Evolutionary conservation across 768 basidiomycete genomes (phyloP).

Genomic region (Cystofilobasidium bisporidii): DNA sequence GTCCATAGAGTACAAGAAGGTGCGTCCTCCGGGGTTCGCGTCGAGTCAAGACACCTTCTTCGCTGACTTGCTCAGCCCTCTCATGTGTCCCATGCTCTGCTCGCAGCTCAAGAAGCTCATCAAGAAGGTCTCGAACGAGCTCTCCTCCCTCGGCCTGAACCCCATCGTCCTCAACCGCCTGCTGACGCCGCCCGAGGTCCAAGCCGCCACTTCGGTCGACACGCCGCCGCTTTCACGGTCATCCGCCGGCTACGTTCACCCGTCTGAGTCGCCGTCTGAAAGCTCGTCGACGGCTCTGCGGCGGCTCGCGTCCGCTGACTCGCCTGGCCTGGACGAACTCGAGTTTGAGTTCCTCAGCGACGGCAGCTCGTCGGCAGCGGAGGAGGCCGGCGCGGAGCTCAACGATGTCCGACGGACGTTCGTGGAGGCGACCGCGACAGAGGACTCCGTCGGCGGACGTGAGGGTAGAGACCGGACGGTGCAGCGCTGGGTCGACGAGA

Average conservation of each 20-base stretch:
- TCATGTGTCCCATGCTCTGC: not conserved
- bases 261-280: constrained; percentile 17
- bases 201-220: not conserved
- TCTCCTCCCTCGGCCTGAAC: constrained; percentile 58
- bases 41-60: not conserved
- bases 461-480: not conserved
- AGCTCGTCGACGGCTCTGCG: not conserved
- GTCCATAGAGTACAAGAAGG: constrained; percentile 76
- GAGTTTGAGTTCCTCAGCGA: constrained; percentile 28
- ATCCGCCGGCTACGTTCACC: constrained; percentile 2
- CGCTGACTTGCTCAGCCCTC: not conserved
- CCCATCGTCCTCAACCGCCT: constrained; percentile 44
- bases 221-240: not conserved
- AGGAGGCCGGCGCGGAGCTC: not conserved
- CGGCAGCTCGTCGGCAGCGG: constrained; percentile 5
- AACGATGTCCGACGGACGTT: not conserved
- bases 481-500: constrained; percentile 25
- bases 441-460: not conserved
- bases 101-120: constrained; percentile 73
- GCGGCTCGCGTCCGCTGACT: too few relatives aligned
- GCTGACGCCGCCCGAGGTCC: constrained; percentile 37
- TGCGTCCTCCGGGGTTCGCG: constrained; percentile 33
- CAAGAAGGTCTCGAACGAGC: constrained; percentile 67
- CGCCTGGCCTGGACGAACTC: constrained; percentile 8
- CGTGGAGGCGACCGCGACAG: too few relatives aligned